A percentile compares a stretch with the other conserved stretches of the same genome.
These are phyloP conservation scores for Cyclotella atomus DNA, from an alignment of 108 stramenopile species.

Conservation along the genomic window DNA sequence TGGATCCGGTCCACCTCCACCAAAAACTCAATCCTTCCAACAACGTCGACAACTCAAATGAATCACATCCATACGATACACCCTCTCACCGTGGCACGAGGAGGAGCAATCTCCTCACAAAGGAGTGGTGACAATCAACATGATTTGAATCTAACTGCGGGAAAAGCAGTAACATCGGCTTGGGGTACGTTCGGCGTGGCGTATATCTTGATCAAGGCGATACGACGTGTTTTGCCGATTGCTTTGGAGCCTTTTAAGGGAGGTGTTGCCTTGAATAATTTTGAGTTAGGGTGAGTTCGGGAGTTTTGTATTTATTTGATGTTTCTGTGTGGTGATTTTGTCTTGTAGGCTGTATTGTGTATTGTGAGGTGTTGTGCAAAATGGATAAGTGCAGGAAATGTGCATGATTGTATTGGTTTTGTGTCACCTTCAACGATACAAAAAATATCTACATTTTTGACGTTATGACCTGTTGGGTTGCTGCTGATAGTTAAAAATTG, in stretches of 20 bases:
- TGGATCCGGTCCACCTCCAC: not conserved
- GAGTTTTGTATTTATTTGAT: not conserved
- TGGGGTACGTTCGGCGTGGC: slow-evolving; percentile 92
- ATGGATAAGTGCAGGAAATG: no score
- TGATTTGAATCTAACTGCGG: slow-evolving; percentile 41
- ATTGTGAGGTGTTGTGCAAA: no score
- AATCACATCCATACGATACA: no score
- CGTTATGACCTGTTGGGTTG: no score
- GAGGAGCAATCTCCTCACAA: slow-evolving; percentile 1
- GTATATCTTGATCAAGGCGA: slow-evolving; percentile 86
- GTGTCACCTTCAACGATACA: no score
- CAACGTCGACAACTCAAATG: not conserved
- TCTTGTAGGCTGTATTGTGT: no score
- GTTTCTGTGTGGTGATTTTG: not conserved
- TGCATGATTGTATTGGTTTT: no score
- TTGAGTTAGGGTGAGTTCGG: slow-evolving; percentile 72
- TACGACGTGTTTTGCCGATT: slow-evolving; percentile 88
- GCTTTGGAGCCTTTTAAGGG: slow-evolving; percentile 89
- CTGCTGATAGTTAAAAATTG: no score
- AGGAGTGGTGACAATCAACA: not conserved
- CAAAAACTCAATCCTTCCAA: not conserved
- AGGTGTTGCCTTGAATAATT: slow-evolving; percentile 50
- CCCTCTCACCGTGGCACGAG: not conserved
- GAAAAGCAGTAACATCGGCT: slow-evolving; percentile 51
- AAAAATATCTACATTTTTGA: no score